A percentile compares a stretch with the other conserved stretches of the same genome.
phyloP scores from a whole-genome alignment of 2,329 filamentous ascomycete genomes.

The Pseudogymnoascus sp. region DNA sequence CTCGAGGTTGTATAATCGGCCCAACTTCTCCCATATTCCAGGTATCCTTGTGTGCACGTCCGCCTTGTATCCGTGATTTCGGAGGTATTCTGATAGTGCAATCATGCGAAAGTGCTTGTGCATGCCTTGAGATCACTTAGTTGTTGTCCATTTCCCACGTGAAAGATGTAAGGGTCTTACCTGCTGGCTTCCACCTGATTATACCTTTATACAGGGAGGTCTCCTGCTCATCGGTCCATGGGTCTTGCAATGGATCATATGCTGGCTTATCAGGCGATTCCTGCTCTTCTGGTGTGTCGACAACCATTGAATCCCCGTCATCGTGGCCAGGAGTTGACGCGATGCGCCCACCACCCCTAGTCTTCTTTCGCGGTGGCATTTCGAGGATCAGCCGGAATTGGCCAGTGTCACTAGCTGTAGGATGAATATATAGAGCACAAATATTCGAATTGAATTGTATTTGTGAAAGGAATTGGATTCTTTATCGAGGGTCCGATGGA shows the following conservation, averaged over 20 bases:
- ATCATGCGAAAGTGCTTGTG: slow-evolving; percentile 93
- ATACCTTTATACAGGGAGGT: slow-evolving; percentile 88
- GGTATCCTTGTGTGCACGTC: slow-evolving; percentile 78
- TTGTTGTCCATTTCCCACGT: neutral
- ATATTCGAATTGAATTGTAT: neutral
- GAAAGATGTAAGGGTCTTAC: slow-evolving; percentile 37
- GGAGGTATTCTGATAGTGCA: slow-evolving; percentile 70
- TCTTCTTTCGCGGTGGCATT: slow-evolving; percentile 67
- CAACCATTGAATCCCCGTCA: slow-evolving; percentile 50
- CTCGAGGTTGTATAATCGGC: slow-evolving; percentile 74
- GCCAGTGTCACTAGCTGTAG: neutral
- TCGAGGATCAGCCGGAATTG: neutral
- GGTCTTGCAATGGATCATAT: slow-evolving; percentile 51
- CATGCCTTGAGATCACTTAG: slow-evolving; percentile 50
- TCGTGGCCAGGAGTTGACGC: slow-evolving; percentile 50
- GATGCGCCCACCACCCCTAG: slow-evolving; percentile 45
- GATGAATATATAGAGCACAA: neutral
- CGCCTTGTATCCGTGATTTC: slow-evolving; percentile 67
- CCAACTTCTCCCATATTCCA: slow-evolving; percentile 84
- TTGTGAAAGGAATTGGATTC: neutral
- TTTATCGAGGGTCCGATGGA: neutral
- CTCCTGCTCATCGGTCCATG: slow-evolving; percentile 94
- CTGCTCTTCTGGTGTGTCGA: slow-evolving; percentile 42
- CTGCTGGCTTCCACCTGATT: slow-evolving; percentile 93
- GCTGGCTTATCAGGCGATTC: slow-evolving; percentile 31